Evolutionary conservation across 2,329 filamentous ascomycete species (phyloP), one percentile per base, ranked within the genome.

Genomic region (Stromatinia cepivora): DNA sequence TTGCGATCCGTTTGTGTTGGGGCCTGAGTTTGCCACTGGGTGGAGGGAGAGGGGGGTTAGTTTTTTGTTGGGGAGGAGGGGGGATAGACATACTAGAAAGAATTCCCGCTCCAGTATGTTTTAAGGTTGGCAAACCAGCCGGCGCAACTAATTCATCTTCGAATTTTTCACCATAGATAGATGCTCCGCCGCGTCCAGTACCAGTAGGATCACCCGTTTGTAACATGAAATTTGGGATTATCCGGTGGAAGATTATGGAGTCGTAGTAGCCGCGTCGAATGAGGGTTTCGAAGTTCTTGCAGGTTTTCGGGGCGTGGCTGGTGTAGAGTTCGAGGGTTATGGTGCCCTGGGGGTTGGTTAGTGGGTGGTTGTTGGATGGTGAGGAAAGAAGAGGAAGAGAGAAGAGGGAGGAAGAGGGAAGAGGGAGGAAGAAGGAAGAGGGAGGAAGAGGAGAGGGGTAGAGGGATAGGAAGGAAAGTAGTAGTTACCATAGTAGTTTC

Each of bases 191-290:
- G 70, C 93, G 89, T 66, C 95, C 95, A 1, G 93, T 97, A 71
- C 94, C 94, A 0, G 94, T 97, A 1, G 94, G 94, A 80, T 99
- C 95, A 70, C 94, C 94, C 72, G 91, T 92, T 82, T 98, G 94
- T 70, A 97, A 86, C 94, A 99, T 98, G 84, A 99, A 99, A 81
- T 92, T 88, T 66, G 92, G 89, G 78, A 99, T 98, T 76, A 98
- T 90, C 79, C 95, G 93, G 84, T 98, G 95, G 85, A 98, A 94
- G 77, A 94, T 82, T 70, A 92, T 88, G 78, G 82, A 84, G 82
- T 95, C 88, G 86, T 97, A 99, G 87, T 97, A 98, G 75, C 92
- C 92, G 75, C 93, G 87, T 72, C 86, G 83, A 28, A 89, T 88
- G 66, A 98, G 92, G 6, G 91, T 92, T 36, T 85, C 79, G 82